A percentile compares a stretch with the other conserved stretches of the same genome.
Conservation (phyloP, 2,329 filamentous ascomycete genomes). For the Nothophaeocryptopus gaeumannii region DNA sequence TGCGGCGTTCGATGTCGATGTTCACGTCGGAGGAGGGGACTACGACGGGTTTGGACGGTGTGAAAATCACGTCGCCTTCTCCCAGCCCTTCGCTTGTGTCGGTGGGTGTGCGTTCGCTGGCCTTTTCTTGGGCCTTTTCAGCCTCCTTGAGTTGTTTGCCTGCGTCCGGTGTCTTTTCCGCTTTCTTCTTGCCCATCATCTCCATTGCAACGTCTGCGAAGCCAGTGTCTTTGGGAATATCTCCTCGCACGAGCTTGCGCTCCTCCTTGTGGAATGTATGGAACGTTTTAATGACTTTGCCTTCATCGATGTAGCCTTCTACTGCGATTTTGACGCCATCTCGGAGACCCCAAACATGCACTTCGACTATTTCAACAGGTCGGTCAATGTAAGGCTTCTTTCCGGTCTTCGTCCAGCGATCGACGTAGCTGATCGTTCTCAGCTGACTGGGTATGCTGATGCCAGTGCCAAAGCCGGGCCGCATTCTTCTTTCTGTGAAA, state of each 20-base stretch:
- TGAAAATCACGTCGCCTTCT: constrained; percentile 74
- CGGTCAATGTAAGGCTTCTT: constrained; percentile 70
- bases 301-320: constrained; percentile 83
- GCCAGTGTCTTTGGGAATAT: constrained; percentile 39
- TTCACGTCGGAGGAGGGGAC: constrained; percentile 83
- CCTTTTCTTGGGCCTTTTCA: constrained; percentile 19
- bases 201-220: constrained; percentile 48
- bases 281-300: constrained; percentile 77
- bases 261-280: constrained; percentile 77
- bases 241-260: constrained; percentile 63
- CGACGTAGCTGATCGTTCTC: constrained; percentile 82
- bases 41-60: constrained; percentile 64
- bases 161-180: constrained; percentile 17
- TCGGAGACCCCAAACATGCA: constrained; percentile 85
- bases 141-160: constrained; percentile 20
- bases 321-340: constrained; percentile 85
- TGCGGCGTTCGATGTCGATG: constrained; percentile 82
- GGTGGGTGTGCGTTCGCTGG: constrained; percentile 10
- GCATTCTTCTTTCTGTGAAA: constrained; percentile 83
- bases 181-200: constrained; percentile 39
- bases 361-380: constrained; percentile 77
- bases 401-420: constrained; percentile 72
- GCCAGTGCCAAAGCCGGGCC: constrained; percentile 80
- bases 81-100: constrained; percentile 41
- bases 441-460: constrained; percentile 92